Evolutionary conservation across 2,329 filamentous ascomycete genomes (phyloP).

Genomic region (Didymella sp.): DNA sequence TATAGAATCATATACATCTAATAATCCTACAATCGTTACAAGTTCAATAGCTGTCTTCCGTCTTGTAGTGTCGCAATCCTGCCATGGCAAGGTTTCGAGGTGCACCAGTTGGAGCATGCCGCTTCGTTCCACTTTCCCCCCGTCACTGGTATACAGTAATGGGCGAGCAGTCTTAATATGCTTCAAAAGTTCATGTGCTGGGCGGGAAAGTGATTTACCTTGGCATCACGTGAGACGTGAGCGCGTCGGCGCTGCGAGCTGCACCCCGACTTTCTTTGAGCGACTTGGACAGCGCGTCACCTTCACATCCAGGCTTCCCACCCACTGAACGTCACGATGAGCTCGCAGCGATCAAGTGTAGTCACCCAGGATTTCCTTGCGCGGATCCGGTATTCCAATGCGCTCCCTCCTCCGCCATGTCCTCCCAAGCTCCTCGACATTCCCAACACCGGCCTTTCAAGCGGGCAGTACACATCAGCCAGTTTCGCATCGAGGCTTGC

Average conservation of each 20-base stretch:
- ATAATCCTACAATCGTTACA: slow-evolving; percentile 40
- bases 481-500: slow-evolving; percentile 88
- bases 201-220: background rate
- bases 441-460: slow-evolving; percentile 86
- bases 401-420: slow-evolving; percentile 89
- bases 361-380: slow-evolving; percentile 97
- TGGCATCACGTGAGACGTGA: slow-evolving; percentile 19
- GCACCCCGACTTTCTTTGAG: slow-evolving; percentile 38
- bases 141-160: background rate
- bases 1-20: slow-evolving; percentile 37
- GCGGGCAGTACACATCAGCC: slow-evolving; percentile 87
- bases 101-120: background rate
- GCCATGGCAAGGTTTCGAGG: background rate
- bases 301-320: slow-evolving; percentile 7
- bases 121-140: background rate
- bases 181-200: background rate
- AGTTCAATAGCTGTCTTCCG: background rate
- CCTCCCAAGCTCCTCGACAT: slow-evolving; percentile 97
- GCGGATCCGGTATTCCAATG: slow-evolving; percentile 93
- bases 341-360: slow-evolving; percentile 35
- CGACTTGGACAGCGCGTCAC: slow-evolving; percentile 20
- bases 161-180: background rate
- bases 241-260: slow-evolving; percentile 35
- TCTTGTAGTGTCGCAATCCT: background rate
- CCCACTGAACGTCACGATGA: slow-evolving; percentile 29